Percentiles rank a stretch among this genome's conserved stretches.
These are phyloP conservation scores for Chytriomyces confervae DNA, from an alignment of 192 early-diverging fungal genomes.

Conservation along the genomic window DNA sequence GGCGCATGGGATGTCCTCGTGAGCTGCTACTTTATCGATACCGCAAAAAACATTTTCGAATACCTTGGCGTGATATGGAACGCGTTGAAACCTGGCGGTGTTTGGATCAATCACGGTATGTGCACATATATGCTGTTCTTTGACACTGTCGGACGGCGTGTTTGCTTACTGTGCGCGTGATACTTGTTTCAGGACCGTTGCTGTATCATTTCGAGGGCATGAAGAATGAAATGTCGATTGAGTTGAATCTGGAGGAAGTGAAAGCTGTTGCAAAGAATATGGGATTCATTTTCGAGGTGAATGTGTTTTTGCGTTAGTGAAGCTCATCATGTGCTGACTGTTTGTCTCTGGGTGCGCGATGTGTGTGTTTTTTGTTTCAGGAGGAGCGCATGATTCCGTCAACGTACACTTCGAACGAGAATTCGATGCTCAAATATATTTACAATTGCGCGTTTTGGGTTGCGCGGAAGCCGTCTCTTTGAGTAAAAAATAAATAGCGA, in stretches of 20 bases:
- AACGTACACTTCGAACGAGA: conserved; percentile 77
- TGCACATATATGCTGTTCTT: conserved; percentile 11
- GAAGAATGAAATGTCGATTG: conserved; percentile 79
- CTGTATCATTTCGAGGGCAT: conserved; percentile 95
- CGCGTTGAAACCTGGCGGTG: conserved; percentile 66
- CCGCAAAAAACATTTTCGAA: conserved; percentile 88
- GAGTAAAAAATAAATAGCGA: background rate
- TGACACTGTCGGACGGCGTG: background rate
- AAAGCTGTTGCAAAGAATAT: conserved; percentile 44
- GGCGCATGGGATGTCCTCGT: conserved; percentile 86
- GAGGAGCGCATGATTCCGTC: conserved; percentile 65
- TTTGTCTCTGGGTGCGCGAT: too few relatives aligned
- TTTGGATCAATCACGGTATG: conserved; percentile 56
- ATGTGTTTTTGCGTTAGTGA: too few relatives aligned
- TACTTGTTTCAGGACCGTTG: conserved; percentile 69
- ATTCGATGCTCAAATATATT: conserved; percentile 80
- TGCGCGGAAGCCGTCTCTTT: conserved; percentile 53
- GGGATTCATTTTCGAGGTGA: conserved; percentile 70
- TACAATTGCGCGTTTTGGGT: conserved; percentile 79
- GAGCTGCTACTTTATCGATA: conserved; percentile 98
- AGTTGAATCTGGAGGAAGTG: conserved; percentile 86
- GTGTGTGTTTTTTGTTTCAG: conserved; percentile 41
- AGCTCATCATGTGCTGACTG: too few relatives aligned
- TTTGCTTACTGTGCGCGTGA: background rate
- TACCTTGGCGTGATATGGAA: conserved; percentile 86